Conservation (phyloP, 805 yeast species). For the Candida maesae region DNA sequence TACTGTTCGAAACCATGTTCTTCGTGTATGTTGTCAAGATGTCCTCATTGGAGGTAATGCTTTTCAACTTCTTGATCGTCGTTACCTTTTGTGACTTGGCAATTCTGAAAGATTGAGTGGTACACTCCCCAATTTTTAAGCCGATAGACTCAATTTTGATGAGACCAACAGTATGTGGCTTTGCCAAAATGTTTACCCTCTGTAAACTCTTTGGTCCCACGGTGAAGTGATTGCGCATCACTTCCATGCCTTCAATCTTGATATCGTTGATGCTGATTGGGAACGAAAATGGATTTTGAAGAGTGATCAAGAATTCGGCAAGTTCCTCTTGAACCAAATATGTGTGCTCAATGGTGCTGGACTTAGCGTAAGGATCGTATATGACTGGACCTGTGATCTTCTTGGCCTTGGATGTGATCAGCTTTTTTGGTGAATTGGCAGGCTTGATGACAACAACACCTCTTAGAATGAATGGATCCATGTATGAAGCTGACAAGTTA, state of each 20-base stretch:
- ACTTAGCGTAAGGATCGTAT: constrained; percentile 53
- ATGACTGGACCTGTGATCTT: constrained; percentile 37
- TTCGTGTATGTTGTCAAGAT: constrained; percentile 12
- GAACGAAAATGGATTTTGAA: constrained; percentile 81
- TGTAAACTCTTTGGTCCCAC: constrained; percentile 37
- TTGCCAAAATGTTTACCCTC: constrained; percentile 41
- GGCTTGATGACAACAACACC: constrained; percentile 37
- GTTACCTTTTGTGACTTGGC: constrained; percentile 29
- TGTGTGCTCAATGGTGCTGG: constrained; percentile 21
- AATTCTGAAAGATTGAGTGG: constrained; percentile 41
- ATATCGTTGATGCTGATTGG: constrained; percentile 58
- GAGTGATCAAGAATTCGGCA: constrained; percentile 48
- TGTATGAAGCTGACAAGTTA: constrained; percentile 42
- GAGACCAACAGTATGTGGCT: constrained; percentile 46
- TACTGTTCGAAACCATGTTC: constrained; percentile 16
- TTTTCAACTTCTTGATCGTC: constrained; percentile 28
- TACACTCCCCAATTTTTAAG: constrained; percentile 50
- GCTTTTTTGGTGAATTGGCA: constrained; percentile 24
- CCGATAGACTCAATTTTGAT: constrained; percentile 48
- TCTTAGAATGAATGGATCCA: constrained; percentile 71
- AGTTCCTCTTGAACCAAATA: constrained; percentile 59
- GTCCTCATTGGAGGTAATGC: neutral
- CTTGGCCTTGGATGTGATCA: constrained; percentile 8
- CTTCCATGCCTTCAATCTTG: constrained; percentile 32
- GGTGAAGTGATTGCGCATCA: constrained; percentile 28